Evolutionary conservation across 108 stramenopile genomes (phyloP).

Genomic region (Nitzschia putrida): DNA sequence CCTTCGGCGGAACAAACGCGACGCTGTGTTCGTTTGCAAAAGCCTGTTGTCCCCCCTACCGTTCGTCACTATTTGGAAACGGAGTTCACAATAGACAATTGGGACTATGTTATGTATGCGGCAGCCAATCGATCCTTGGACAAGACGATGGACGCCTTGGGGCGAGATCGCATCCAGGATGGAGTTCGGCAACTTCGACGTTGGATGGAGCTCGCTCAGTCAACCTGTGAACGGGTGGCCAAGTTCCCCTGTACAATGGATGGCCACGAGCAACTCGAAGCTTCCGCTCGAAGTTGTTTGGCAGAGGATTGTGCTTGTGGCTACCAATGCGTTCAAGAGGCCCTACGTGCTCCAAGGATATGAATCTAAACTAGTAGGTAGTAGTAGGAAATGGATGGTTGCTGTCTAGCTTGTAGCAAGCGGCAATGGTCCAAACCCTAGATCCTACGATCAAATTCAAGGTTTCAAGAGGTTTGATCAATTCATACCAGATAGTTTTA

Average conservation of each 20-base stretch:
- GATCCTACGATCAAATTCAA: no score
- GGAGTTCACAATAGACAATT: conserved; percentile 1
- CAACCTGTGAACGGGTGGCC: conserved; percentile 3
- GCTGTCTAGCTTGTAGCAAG: no score
- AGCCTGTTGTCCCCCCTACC: background rate
- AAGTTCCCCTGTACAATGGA: conserved; percentile 20
- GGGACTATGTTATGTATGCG: conserved; percentile 30
- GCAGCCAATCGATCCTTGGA: conserved; percentile 37
- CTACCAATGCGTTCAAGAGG: conserved; percentile 21
- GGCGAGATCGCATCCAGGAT: background rate
- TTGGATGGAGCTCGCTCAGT: background rate
- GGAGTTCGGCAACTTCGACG: background rate
- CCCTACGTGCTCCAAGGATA: no score
- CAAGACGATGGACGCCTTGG: conserved; percentile 22
- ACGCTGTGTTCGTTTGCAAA: conserved; percentile 6
- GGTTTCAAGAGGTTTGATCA: no score
- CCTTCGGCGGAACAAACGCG: background rate
- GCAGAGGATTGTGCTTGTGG: conserved; percentile 31
- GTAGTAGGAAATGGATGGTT: no score
- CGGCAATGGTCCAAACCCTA: no score
- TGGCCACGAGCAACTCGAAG: conserved; percentile 6
- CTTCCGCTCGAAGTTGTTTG: conserved; percentile 22
- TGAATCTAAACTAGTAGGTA: no score
- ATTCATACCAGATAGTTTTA: no score
- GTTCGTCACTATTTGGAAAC: conserved; percentile 2